These are phyloP conservation scores for Dryas alaskensis DNA, from an alignment of 306 rosid genomes.

Conservation along the genomic window DNA sequence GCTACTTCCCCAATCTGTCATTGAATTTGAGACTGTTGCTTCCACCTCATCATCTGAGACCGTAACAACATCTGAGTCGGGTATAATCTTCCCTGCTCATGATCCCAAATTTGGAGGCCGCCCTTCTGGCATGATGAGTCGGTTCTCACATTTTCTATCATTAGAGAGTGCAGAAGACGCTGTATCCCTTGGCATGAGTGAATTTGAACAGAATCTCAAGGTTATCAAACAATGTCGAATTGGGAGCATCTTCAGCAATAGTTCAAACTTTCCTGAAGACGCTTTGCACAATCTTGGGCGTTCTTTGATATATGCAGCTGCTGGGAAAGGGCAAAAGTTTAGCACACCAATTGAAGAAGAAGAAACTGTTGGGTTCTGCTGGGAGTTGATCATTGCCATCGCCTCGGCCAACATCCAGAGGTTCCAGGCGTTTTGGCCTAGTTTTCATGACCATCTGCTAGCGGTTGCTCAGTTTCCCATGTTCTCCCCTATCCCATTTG, in stretches of 20 bases:
- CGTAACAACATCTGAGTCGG: conserved; percentile 42
- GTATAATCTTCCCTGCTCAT: conserved; percentile 38
- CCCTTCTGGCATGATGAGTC: conserved; percentile 41
- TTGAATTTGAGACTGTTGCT: conserved; percentile 54
- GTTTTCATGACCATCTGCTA: conserved; percentile 62
- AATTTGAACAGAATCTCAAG: conserved; percentile 79
- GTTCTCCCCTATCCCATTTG: conserved; percentile 83
- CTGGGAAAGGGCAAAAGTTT: conserved; percentile 93
- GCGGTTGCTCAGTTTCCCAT: conserved; percentile 77
- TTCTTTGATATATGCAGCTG: conserved; percentile 72
- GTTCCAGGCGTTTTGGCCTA: conserved; percentile 70
- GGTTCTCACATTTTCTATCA: conserved; percentile 53
- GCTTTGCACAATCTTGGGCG: conserved; percentile 71
- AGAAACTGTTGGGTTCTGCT: conserved; percentile 84
- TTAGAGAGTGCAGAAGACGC: conserved; percentile 61
- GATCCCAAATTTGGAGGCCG: conserved; percentile 41
- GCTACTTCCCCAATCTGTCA: conserved; percentile 62
- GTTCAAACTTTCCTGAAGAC: conserved; percentile 64
- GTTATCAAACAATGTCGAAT: conserved; percentile 74
- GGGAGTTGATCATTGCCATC: conserved; percentile 75
- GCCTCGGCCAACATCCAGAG: conserved; percentile 52
- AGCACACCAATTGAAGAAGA: conserved; percentile 91
- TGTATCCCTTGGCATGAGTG: conserved; percentile 55
- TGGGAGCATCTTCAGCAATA: conserved; percentile 57
- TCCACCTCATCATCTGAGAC: conserved; percentile 26